A percentile compares a stretch with the other conserved stretches of the same genome.
Conservation (phyloP, 305 asterid genomes). For the Nicotiana rustica region DNA sequence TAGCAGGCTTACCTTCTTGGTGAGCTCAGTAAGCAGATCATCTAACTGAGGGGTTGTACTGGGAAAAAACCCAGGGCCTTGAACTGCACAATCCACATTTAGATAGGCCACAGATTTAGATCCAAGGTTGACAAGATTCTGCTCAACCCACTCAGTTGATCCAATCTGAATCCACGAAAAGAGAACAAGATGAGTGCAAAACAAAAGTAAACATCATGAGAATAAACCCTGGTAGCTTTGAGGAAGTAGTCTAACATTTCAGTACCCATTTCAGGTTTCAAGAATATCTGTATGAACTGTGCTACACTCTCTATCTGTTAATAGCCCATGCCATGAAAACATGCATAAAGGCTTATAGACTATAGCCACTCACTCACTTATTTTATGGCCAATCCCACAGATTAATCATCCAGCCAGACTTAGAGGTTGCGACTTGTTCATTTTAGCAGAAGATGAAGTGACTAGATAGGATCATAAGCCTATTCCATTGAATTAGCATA, state of each 20-base stretch:
- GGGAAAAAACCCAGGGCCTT: conserved; percentile 88
- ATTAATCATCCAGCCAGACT: conserved; percentile 9
- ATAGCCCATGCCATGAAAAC: neutral
- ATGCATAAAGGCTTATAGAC: conserved; percentile 27
- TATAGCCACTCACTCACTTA: conserved; percentile 1
- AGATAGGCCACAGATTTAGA: conserved; percentile 85
- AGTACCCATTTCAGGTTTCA: conserved; percentile 21
- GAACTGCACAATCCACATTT: conserved; percentile 95
- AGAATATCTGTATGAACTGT: neutral
- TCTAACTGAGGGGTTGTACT: conserved; percentile 96
- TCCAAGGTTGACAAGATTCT: conserved; percentile 79
- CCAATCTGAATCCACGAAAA: conserved; percentile 71
- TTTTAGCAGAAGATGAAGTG: conserved; percentile 4
- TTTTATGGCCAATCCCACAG: neutral
- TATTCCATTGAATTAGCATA: conserved; percentile 3
- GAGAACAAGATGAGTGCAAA: conserved; percentile 38
- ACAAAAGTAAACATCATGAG: conserved; percentile 17
- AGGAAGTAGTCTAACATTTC: conserved; percentile 20
- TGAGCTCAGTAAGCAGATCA: conserved; percentile 74
- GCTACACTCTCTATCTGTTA: neutral
- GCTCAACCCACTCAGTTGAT: conserved; percentile 98
- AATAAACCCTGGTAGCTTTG: neutral
- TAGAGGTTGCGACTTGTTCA: neutral
- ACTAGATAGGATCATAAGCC: conserved; percentile 10
- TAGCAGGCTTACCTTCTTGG: conserved; percentile 68